Conservation (phyloP, 768 basidiomycete genomes). For the Hirschioporus abietinus region DNA sequence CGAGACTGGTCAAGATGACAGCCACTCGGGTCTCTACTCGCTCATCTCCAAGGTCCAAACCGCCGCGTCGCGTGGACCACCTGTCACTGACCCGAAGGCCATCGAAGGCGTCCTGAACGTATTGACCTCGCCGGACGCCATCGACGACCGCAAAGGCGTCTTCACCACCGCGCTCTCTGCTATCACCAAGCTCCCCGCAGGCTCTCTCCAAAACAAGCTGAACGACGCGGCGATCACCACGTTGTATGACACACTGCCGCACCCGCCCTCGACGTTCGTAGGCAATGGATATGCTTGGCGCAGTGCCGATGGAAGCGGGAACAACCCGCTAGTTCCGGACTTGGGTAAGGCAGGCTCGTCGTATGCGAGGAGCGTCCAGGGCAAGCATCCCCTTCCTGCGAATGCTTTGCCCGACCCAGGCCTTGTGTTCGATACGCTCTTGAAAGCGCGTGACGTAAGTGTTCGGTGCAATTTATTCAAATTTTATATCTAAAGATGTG, state of each 20-base stretch:
- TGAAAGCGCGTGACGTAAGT: constrained; percentile 25
- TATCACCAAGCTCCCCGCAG: constrained; percentile 7
- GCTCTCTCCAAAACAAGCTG: constrained; percentile 20
- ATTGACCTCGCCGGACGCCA: constrained; percentile 20
- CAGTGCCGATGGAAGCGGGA: constrained; percentile 54
- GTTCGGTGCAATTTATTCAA: constrained; percentile 6
- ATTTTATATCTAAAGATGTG: background rate
- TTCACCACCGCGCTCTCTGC: constrained; percentile 19
- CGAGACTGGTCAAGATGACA: constrained; percentile 19
- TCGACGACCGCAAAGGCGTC: constrained; percentile 37
- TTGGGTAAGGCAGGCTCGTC: constrained; percentile 58
- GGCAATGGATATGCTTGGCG: constrained; percentile 47
- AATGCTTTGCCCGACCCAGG: constrained; percentile 43
- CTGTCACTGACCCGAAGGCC: constrained; percentile 13
- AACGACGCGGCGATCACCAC: constrained; percentile 14
- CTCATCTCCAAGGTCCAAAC: constrained; percentile 17
- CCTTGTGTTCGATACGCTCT: constrained; percentile 34
- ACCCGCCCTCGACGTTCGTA: constrained; percentile 23
- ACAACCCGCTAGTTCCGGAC: constrained; percentile 48
- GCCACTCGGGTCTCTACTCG: constrained; percentile 32
- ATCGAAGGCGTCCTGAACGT: constrained; percentile 13
- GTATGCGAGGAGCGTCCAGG: constrained; percentile 52
- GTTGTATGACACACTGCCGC: constrained; percentile 26
- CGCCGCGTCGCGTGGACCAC: constrained; percentile 12
- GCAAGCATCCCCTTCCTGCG: constrained; percentile 33